phyloP scores from a whole-genome alignment of 306 rosid genomes.

The Mucuna pruriens region DNA sequence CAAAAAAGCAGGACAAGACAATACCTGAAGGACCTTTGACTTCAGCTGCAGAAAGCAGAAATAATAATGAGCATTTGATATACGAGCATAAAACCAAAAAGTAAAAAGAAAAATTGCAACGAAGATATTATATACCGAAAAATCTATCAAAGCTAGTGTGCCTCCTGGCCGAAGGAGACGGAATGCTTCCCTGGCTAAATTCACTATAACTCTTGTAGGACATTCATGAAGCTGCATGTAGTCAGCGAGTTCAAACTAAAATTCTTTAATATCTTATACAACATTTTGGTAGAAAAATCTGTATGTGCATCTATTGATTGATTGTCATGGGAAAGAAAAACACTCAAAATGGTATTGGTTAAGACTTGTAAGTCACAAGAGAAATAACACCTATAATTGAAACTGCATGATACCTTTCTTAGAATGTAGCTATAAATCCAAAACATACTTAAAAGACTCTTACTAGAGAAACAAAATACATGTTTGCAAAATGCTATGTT shows the following conservation, averaged over 20 bases:
- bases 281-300: neutral
- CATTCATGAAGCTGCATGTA: constrained; percentile 70
- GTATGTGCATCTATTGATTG: neutral
- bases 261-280: neutral
- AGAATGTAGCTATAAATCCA: neutral
- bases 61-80: constrained; percentile 37
- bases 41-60: constrained; percentile 62
- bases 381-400: constrained; percentile 16
- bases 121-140: constrained; percentile 49
- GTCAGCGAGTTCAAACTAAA: neutral
- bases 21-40: constrained; percentile 67
- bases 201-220: constrained; percentile 60
- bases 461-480: neutral
- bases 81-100: neutral
- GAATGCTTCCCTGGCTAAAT: constrained; percentile 59
- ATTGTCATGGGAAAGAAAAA: neutral
- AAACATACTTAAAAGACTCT: neutral
- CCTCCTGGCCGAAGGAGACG: constrained; percentile 79
- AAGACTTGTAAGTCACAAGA: neutral
- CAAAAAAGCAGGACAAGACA: constrained; percentile 41
- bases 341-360: neutral
- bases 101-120: neutral
- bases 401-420: constrained; percentile 3
- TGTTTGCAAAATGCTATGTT: neutral
- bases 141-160: constrained; percentile 61